These are phyloP conservation scores for Geosmithia flava DNA, from an alignment of 2,329 filamentous ascomycete species.

Conservation along the genomic window DNA sequence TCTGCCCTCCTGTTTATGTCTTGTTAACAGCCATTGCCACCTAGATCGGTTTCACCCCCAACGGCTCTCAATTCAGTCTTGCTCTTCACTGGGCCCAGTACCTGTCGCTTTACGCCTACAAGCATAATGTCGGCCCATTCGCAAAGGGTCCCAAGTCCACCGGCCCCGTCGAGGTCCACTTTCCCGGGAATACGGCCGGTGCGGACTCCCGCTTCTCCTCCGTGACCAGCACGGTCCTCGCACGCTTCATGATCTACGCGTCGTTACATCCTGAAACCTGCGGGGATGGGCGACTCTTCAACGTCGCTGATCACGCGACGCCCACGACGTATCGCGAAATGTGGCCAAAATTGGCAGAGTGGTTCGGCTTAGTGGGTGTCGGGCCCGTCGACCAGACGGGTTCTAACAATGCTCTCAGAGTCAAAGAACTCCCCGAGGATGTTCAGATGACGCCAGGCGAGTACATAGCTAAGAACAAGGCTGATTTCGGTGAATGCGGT, in stretches of 20 bases:
- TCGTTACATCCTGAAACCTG: constrained; percentile 13
- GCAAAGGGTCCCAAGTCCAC: not conserved
- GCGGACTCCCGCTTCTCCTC: constrained; percentile 15
- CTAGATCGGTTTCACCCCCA: constrained; percentile 20
- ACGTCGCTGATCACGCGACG: constrained; percentile 14
- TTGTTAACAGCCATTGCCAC: not conserved
- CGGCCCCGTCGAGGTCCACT: constrained; percentile 9
- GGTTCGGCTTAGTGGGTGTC: constrained; percentile 17
- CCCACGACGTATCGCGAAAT: constrained; percentile 14
- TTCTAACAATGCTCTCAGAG: not conserved
- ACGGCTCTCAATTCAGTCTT: constrained; percentile 20
- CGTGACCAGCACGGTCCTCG: constrained; percentile 16
- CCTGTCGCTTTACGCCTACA: constrained; percentile 19
- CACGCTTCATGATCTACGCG: constrained; percentile 15
- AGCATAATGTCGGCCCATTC: constrained; percentile 7
- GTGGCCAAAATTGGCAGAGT: constrained; percentile 16
- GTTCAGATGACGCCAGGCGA: constrained; percentile 10
- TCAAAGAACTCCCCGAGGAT: not conserved
- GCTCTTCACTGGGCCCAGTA: constrained; percentile 27
- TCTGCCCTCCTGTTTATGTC: not conserved
- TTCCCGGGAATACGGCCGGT: constrained; percentile 14
- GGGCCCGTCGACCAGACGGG: constrained; percentile 5
- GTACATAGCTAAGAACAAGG: constrained; percentile 15
- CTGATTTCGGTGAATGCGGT: constrained; percentile 14
- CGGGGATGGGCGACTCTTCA: constrained; percentile 15